A percentile compares a stretch with the other conserved stretches of the same genome.
Conservation (phyloP, 108 stramenopile genomes). For the Mediolabrus comicus region DNA sequence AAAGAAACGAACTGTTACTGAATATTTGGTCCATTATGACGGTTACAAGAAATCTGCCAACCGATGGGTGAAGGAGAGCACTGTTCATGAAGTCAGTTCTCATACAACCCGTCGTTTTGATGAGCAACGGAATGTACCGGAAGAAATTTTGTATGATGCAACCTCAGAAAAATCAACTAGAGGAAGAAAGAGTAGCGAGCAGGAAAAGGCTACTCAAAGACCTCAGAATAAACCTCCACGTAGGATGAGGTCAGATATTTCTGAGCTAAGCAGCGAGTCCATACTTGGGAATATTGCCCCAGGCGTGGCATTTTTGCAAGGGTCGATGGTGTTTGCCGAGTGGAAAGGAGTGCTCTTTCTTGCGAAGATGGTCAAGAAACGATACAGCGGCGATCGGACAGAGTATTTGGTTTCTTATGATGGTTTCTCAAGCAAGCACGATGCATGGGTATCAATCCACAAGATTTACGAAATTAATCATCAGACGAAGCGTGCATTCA, state of each 20-base stretch:
- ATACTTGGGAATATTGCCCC: slow-evolving; percentile 29
- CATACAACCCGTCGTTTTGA: slow-evolving; percentile 36
- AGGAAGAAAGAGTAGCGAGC: not conserved
- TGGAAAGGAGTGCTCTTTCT: slow-evolving; percentile 40
- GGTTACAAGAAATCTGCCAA: slow-evolving; percentile 52
- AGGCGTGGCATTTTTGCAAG: slow-evolving; percentile 50
- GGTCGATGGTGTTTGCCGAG: slow-evolving; percentile 47
- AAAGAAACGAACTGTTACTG: slow-evolving; percentile 16
- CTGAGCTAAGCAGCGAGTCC: slow-evolving; percentile 12
- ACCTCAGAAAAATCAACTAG: not conserved
- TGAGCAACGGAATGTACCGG: slow-evolving; percentile 22
- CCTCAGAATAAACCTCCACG: slow-evolving; percentile 16
- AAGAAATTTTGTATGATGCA: not conserved
- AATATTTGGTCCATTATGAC: slow-evolving; percentile 52
- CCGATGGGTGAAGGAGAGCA: slow-evolving; percentile 49
- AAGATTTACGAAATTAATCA: slow-evolving; percentile 52
- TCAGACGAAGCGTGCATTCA: slow-evolving; percentile 45
- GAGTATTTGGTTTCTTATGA: slow-evolving; percentile 47
- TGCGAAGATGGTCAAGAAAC: slow-evolving; percentile 53
- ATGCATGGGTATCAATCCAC: slow-evolving; percentile 50
- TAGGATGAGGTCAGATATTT: slow-evolving; percentile 26
- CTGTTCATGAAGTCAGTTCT: slow-evolving; percentile 38
- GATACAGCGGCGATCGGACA: slow-evolving; percentile 35
- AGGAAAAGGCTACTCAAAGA: not conserved
- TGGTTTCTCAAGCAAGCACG: slow-evolving; percentile 37